A percentile compares a stretch with the other conserved stretches of the same genome.
Conservation (phyloP, 2,329 filamentous ascomycete genomes). For the Trichoderma sp. region DNA sequence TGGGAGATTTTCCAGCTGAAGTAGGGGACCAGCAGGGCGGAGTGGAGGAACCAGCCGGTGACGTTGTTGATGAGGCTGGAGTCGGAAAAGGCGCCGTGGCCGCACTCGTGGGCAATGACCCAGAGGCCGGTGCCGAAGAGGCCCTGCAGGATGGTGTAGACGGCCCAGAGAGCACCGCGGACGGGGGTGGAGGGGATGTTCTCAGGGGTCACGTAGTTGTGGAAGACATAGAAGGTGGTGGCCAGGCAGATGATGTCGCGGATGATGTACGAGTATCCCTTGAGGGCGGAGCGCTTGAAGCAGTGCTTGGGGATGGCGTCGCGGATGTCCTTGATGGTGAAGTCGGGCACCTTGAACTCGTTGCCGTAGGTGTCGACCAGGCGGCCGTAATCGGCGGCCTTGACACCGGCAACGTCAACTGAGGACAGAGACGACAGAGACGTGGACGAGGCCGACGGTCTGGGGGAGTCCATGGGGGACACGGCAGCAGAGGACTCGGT, state of each 20-base stretch:
- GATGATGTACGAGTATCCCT: slow-evolving; percentile 77
- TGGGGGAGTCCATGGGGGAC: slow-evolving; percentile 60
- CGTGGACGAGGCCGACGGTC: slow-evolving; percentile 72
- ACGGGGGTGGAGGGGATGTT: slow-evolving; percentile 67
- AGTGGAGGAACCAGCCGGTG: slow-evolving; percentile 90
- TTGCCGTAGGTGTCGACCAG: slow-evolving; percentile 93
- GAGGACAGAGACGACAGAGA: slow-evolving; percentile 89
- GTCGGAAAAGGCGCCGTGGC: slow-evolving; percentile 94
- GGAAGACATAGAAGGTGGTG: slow-evolving; percentile 79
- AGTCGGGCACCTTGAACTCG: slow-evolving; percentile 89
- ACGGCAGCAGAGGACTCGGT: slow-evolving; percentile 57
- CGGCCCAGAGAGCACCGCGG: slow-evolving; percentile 62
- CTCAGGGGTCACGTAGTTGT: slow-evolving; percentile 87
- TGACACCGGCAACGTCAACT: slow-evolving; percentile 42
- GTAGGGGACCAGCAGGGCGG: slow-evolving; percentile 85
- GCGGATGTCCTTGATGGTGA: slow-evolving; percentile 95
- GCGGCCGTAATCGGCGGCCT: slow-evolving; percentile 53
- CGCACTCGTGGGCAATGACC: slow-evolving; percentile 97
- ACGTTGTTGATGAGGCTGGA: slow-evolving; percentile 88
- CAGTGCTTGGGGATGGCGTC: slow-evolving; percentile 98
- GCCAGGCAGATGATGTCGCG: slow-evolving; percentile 74
- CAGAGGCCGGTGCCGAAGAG: slow-evolving; percentile 91
- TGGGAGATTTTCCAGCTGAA: slow-evolving; percentile 99
- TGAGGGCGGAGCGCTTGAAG: slow-evolving; percentile 79
- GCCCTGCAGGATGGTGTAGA: slow-evolving; percentile 80